Percentiles rank a stretch among this genome's conserved stretches.
Conservation (phyloP, 805 yeast genomes). For the Nakazawaea populi region DNA sequence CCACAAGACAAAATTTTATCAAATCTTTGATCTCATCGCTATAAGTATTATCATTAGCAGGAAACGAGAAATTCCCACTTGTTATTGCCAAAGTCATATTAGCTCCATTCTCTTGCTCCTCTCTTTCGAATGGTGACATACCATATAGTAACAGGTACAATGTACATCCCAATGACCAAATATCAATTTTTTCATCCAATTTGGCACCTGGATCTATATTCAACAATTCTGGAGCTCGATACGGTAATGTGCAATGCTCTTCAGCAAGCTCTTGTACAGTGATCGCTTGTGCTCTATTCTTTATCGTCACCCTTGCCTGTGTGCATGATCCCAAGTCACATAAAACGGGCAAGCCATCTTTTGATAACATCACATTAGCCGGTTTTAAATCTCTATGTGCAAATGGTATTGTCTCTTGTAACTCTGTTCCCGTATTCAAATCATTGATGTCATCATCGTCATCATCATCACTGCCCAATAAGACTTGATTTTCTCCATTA, state of each 20-base stretch:
- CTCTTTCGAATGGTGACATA: slow-evolving; percentile 81
- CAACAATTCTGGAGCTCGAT: slow-evolving; percentile 85
- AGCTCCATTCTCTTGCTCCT: slow-evolving; percentile 78
- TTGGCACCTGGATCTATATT: slow-evolving; percentile 64
- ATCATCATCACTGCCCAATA: slow-evolving; percentile 19
- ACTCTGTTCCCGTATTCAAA: slow-evolving; percentile 34
- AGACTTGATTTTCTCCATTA: slow-evolving; percentile 12
- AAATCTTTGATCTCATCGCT: slow-evolving; percentile 49
- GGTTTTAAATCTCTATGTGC: slow-evolving; percentile 90
- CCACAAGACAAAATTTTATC: slow-evolving; percentile 53
- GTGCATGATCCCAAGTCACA: slow-evolving; percentile 82
- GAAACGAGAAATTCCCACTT: slow-evolving; percentile 58
- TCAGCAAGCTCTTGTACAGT: slow-evolving; percentile 75
- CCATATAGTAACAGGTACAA: slow-evolving; percentile 74
- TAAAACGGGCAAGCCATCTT: slow-evolving; percentile 70
- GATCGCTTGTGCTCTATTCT: slow-evolving; percentile 63
- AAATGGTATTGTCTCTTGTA: slow-evolving; percentile 56
- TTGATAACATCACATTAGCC: slow-evolving; percentile 76
- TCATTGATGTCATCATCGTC: slow-evolving; percentile 18
- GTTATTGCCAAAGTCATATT: slow-evolving; percentile 70
- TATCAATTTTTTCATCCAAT: slow-evolving; percentile 71
- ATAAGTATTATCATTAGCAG: slow-evolving; percentile 41
- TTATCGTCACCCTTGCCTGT: slow-evolving; percentile 49
- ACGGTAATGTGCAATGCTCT: slow-evolving; percentile 81
- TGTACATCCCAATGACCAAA: slow-evolving; percentile 90